Percentiles rank a stretch among this genome's conserved stretches.
Conservation (phyloP, 805 yeast species). For the Pichia paraexigua region DNA sequence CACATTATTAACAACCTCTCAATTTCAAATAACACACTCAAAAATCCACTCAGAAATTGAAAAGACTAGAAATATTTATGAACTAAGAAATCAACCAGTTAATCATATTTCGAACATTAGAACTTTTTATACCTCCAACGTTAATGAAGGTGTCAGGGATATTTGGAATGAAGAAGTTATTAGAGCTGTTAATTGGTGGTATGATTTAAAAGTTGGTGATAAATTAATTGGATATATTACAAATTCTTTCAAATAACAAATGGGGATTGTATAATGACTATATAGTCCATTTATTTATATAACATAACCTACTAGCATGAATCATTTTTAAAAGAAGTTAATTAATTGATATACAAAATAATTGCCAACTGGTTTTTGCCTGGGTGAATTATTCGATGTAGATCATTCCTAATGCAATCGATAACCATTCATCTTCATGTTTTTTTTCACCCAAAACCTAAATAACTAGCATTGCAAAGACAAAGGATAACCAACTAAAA, state of each 20-base stretch:
- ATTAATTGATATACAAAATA: too few species aligned
- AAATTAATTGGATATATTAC: conserved; percentile 11
- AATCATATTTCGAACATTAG: conserved; percentile 37
- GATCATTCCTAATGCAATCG: too few species aligned
- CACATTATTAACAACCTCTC: conserved; percentile 52
- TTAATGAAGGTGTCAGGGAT: conserved; percentile 60
- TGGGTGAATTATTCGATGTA: too few species aligned
- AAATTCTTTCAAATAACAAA: background rate
- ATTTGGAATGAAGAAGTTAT: conserved; percentile 74
- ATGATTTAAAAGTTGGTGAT: conserved; percentile 26
- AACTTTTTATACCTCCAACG: conserved; percentile 38
- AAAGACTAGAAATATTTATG: conserved; percentile 42
- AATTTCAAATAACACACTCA: conserved; percentile 41
- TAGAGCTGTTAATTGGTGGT: conserved; percentile 54
- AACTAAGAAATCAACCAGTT: conserved; percentile 44
- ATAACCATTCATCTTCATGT: too few species aligned
- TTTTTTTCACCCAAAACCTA: too few species aligned
- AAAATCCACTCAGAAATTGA: conserved; percentile 40
- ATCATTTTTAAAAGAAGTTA: too few species aligned
- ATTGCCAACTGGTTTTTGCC: too few species aligned
- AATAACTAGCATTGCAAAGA: too few species aligned
- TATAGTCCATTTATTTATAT: background rate
- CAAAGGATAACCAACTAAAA: too few species aligned
- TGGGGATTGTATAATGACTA: background rate
- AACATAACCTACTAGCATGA: too few species aligned